These are phyloP conservation scores for Leucaena leucocephala DNA, from an alignment of 306 rosid genomes.

Conservation along the genomic window DNA sequence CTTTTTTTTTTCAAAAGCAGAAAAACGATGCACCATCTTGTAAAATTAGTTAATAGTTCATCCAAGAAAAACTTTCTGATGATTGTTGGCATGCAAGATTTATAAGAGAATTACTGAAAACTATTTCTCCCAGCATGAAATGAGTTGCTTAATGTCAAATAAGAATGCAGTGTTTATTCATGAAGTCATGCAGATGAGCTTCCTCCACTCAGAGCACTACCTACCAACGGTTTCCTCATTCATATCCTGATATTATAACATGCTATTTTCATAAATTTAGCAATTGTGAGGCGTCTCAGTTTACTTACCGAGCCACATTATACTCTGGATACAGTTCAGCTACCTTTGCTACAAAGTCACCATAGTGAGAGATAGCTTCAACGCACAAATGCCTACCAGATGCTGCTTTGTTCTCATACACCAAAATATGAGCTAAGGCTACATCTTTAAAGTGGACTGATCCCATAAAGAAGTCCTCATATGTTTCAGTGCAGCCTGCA, in stretches of 20 bases:
- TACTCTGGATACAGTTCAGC: constrained; percentile 81
- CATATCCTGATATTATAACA: constrained; percentile 3
- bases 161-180: constrained; percentile 17
- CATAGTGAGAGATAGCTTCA: constrained; percentile 80
- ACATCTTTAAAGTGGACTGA: constrained; percentile 88
- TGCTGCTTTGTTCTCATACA: constrained; percentile 78
- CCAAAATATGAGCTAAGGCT: constrained; percentile 84
- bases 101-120: constrained; percentile 24
- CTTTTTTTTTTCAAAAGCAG: too few relatives aligned
- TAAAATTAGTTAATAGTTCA: not conserved
- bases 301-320: constrained; percentile 64
- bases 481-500: constrained; percentile 79
- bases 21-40: not conserved
- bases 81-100: constrained; percentile 11
- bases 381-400: constrained; percentile 81
- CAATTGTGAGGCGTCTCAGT: not conserved
- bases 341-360: constrained; percentile 82
- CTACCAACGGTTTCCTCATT: not conserved
- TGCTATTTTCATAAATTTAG: constrained; percentile 7
- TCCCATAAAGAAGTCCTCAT: constrained; percentile 68
- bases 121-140: constrained; percentile 9
- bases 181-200: constrained; percentile 9
- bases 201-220: not conserved
- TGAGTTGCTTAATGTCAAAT: constrained; percentile 9
- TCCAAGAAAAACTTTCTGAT: constrained; percentile 17